Evolutionary conservation across 2,329 filamentous ascomycete genomes (phyloP), one percentile per base, ranked within the genome.

Genomic region (Exophiala spinifera): DNA sequence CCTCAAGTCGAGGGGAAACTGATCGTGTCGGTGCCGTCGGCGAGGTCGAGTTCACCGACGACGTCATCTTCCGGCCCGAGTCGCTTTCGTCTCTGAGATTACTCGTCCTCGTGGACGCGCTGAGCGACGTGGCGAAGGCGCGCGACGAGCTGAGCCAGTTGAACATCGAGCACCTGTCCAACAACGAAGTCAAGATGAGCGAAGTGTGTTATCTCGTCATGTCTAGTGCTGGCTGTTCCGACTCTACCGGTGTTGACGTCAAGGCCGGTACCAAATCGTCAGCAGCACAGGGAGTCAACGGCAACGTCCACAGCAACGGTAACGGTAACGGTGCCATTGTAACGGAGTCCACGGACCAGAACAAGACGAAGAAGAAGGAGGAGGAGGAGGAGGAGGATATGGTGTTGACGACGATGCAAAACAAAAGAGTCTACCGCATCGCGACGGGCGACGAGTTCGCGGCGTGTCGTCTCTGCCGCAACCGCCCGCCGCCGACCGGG

Each of bases 131-230:
- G 0, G 66, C 67, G 45, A 61, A 45, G 8, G 61, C 61, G 1
- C 44, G 67, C 7, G 65, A 68, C n/a, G 67, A 70, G 20, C n/a
- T 71, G 7, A 56, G 67, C 13, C 61, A 64, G 14, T 21, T 53
- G 14, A 23, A 59, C 13, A 39, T 59, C 3, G 51, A 46, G 5
- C 31, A 44, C 1, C 11, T 25, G 6, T 55, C 56, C n/a, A 15
- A 44, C n/a, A 46, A 42, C 4, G 52, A 55, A 31, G 39, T 59
- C 14, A 3, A 56, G 63, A 36, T 47, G 62, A 10, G 49, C 56
- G 13, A 46, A 15, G 46, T 42, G 19, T 54, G 51, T 40, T 60
- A 47, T 25, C 25, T 56, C 20, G 28, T 53, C 14, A 45, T 46
- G 17, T 47, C 46, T 7, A n/a, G n/a, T n/a, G n/a, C n/a, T n/a